Base-by-base conservation (phyloP, 1,284 basidiomycete species). In the Inonotus obliquus region DNA sequence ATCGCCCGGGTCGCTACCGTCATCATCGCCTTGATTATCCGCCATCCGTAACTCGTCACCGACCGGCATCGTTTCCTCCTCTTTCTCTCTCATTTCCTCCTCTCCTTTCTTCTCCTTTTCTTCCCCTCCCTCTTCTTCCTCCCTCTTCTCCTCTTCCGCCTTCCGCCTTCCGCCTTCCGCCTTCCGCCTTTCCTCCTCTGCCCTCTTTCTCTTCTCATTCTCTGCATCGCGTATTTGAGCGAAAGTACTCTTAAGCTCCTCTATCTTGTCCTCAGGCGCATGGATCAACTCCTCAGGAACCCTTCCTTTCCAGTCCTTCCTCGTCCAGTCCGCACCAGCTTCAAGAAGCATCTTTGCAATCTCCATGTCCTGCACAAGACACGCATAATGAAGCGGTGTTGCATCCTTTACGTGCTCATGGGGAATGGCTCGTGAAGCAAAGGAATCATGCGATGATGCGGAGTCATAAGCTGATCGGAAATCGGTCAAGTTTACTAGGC, bases 311-410 rank as follows among this genome's bases (percentile, higher is more conserved):
- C n/a, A 48, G 44, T 62, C 61, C 17, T 27, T 57, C 2, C 44
- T 39, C 13, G 27, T 56, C 61, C 61, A 62, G 29, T 57, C 54
- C 11, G 61, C 61, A 4, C 61, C 61, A 25, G 61, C 61, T 37
- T 54, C 39, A 13, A 62, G 35, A 10, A 62, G 55, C 2, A 57
- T 41, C 23, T 39, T 54, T 7, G 47, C 47, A 19, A 58, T 58
- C 4, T 57, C 55, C 17, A 62, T 14, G 25, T 62, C 51, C 10
- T 56, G 47, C 25, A 44, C 27, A 37, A 62, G 45, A 23, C 55
- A 62, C 3, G 61, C 61, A 37, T 57, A 58, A 49, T 62, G 61
- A 32, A 62, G 56, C 6, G 61, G 27, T 7, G 61, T 62, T 21
- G 61, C 54, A 25, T 47, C 47, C 21, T 58, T 48, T 10, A 57